Evolutionary conservation across 148 eudicot genomes (phyloP).

Genomic region (Dysphania ambrosioides): DNA sequence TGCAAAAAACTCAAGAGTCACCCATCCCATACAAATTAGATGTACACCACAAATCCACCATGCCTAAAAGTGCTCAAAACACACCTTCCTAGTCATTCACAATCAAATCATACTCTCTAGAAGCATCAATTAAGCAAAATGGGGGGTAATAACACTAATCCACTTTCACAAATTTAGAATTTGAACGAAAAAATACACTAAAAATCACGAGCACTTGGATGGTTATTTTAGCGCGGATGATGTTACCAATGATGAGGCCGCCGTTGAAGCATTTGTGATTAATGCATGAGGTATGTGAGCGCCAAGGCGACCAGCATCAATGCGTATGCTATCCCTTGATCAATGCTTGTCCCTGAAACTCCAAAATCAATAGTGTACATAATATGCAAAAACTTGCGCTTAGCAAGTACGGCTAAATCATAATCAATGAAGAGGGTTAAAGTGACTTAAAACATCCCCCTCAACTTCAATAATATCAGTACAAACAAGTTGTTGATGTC

Average conservation of each 20-base stretch:
- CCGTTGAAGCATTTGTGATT: slow-evolving; percentile 9
- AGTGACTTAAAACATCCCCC: background rate
- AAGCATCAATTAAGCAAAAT: slow-evolving; percentile 25
- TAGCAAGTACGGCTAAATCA: background rate
- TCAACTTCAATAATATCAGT: background rate
- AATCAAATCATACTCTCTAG: slow-evolving; percentile 17
- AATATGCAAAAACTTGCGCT: background rate
- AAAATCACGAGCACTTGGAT: slow-evolving; percentile 17
- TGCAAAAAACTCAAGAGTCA: slow-evolving; percentile 21
- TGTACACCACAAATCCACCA: slow-evolving; percentile 19
- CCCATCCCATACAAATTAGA: no score
- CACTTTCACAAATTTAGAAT: slow-evolving; percentile 7
- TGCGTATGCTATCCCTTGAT: slow-evolving; percentile 54
- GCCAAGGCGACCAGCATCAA: slow-evolving; percentile 59
- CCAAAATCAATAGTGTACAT: background rate
- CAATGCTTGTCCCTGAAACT: slow-evolving; percentile 50
- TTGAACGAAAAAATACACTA: slow-evolving; percentile 13
- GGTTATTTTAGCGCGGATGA: slow-evolving; percentile 12
- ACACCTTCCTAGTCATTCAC: slow-evolving; percentile 25
- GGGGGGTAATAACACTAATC: slow-evolving; percentile 12
- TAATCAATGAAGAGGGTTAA: background rate
- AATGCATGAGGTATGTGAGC: slow-evolving; percentile 58
- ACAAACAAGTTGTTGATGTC: background rate
- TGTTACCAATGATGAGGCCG: slow-evolving; percentile 10
- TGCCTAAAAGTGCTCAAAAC: slow-evolving; percentile 18